phyloP scores from a whole-genome alignment of 2,329 filamentous ascomycete species.

The Dactylonectria macrodidyma region DNA sequence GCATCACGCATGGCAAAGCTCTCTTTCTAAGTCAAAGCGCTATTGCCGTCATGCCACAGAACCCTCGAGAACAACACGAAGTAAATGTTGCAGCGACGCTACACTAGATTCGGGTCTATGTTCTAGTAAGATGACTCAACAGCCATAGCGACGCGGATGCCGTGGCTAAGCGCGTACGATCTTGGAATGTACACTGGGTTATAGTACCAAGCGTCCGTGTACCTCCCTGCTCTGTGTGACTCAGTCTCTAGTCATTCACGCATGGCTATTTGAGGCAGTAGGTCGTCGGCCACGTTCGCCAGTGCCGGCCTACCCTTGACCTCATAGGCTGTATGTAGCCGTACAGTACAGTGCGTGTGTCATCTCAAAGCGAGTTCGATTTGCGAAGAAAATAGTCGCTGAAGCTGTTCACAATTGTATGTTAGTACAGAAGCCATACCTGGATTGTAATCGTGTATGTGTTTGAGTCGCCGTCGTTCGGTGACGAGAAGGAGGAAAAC shows the following conservation, averaged over 20 bases:
- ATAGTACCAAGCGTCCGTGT: not conserved
- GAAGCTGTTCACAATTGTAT: not conserved
- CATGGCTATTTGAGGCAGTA: conserved; percentile 1
- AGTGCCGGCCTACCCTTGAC: not conserved
- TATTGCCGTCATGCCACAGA: not conserved
- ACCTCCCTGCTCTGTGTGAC: not conserved
- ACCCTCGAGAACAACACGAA: not conserved
- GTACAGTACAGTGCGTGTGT: not conserved
- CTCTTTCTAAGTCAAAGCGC: not conserved
- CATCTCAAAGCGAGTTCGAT: not conserved
- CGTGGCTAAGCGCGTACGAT: not conserved
- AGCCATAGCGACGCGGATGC: not conserved
- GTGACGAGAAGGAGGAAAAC: not conserved
- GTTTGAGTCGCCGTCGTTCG: not conserved
- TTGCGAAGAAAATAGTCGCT: not conserved
- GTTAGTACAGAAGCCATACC: not conserved
- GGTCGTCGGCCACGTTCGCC: not conserved
- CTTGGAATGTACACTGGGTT: not conserved
- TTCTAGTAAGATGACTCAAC: not conserved
- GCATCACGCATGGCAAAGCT: too few relatives aligned
- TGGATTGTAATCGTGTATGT: not conserved
- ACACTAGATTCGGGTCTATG: not conserved
- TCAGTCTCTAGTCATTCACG: not conserved
- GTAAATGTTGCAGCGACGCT: not conserved
- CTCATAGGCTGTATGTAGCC: conserved; percentile 1